These are phyloP conservation scores for Puccinia triticina DNA, from an alignment of 1,284 basidiomycete species.

Conservation along the genomic window DNA sequence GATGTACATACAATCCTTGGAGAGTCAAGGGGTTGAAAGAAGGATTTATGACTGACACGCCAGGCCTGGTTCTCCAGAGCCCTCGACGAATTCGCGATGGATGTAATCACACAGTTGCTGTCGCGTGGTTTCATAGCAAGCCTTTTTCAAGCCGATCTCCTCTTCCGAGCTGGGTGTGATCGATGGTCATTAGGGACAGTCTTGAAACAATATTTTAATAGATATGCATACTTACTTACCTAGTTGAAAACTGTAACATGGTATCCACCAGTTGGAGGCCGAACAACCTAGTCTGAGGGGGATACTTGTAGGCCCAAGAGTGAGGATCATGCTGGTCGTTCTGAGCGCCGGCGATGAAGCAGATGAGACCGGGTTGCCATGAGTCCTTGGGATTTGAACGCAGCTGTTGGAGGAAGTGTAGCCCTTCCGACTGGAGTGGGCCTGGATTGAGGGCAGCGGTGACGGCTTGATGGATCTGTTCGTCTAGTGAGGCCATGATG, in stretches of 20 bases:
- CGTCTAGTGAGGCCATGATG: constrained; percentile 39
- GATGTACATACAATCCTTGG: background rate
- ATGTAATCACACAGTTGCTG: constrained; percentile 50
- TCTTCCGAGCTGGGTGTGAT: constrained; percentile 14
- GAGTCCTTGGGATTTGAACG: constrained; percentile 32
- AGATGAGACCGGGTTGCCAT: constrained; percentile 47
- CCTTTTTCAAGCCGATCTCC: constrained; percentile 4
- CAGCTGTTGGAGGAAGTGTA: constrained; percentile 43
- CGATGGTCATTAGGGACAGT: background rate
- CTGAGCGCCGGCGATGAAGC: constrained; percentile 31
- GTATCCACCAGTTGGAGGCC: constrained; percentile 49
- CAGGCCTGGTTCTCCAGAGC: constrained; percentile 33
- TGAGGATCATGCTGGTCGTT: background rate
- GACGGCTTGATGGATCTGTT: constrained; percentile 51
- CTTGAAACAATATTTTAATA: background rate
- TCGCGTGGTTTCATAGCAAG: constrained; percentile 41
- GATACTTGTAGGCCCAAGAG: constrained; percentile 27
- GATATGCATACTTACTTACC: constrained; percentile 8
- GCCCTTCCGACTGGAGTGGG: constrained; percentile 45
- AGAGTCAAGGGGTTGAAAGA: background rate
- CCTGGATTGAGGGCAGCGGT: constrained; percentile 48
- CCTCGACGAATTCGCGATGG: constrained; percentile 47
- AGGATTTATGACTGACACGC: constrained; percentile 14
- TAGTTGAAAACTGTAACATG: constrained; percentile 42
- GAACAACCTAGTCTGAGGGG: constrained; percentile 47